Base-by-base conservation (phyloP, 2,329 filamentous ascomycete species). In the Venturia asperata region DNA sequence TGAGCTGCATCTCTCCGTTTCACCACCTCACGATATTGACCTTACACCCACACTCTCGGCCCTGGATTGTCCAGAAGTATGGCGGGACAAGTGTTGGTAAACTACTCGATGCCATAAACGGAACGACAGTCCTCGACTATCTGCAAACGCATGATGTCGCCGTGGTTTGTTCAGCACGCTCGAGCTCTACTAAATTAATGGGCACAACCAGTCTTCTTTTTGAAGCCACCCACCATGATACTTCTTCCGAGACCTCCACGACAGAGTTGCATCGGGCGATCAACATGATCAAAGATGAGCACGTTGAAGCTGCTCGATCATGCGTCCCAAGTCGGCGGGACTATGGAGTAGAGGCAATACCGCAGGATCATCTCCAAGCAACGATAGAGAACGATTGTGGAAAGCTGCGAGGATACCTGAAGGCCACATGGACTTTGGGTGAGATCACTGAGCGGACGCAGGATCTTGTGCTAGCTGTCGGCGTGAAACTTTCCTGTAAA, bases 81-180 rank as follows among this genome's bases (percentile, higher is more conserved):
- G 92, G 92, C 68, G 93, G 93, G 63, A 97, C 93, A 64, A 96
- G 91, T 74, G 90, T 97, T 62, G 94, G 93, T 71, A 66, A 66
- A 45, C 56, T 65, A 19, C 62, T 49, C 10, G 13, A 39, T 19
- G 49, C 34, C 13, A 66, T 66, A 19, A 34, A 6, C 21, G 64
- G 64, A 55, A 19, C n/a, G 24, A 49, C 66, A 3, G 13, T 56
- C 15, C 42, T 7, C 15, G 21, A 21, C 11, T 62, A 30, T 24
- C 37, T 34, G n/a, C 30, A 55, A 80, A 80, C 64, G 80, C 85
- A 43, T n/a, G 10, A 43, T n/a, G 42, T 43, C 19, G 92, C 92
- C 65, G 88, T 99, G 65, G 93, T 99, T 66, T 99, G 94, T 79
- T 99, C 94, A 67, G 94, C 94, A 52, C 84, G 94, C 74, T 97